Percentiles rank a stretch among this genome's conserved stretches.
Evolutionary conservation across 1,284 basidiomycete species (phyloP).

Genomic region (Salmacisia buchloeana): DNA sequence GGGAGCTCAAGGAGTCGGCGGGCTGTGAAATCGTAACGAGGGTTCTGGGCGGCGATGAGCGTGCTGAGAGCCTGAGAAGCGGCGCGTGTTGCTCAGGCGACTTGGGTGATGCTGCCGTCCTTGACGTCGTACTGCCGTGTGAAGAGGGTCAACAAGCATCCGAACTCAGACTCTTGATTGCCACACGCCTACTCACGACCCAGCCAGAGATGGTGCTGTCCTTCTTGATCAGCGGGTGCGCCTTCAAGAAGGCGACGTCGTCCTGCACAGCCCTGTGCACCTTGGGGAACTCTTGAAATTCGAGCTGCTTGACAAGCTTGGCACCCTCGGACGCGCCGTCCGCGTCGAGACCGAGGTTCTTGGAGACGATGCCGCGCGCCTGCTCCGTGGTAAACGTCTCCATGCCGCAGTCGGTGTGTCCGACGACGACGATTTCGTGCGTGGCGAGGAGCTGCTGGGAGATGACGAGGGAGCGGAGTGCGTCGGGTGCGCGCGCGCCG

Average conservation of each 20-base stretch:
- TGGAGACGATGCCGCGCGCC: conserved; percentile 11
- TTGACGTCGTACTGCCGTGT: background rate
- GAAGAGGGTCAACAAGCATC: background rate
- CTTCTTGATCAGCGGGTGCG: conserved; percentile 5
- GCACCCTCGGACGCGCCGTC: background rate
- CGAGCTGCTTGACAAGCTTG: background rate
- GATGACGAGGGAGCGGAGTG: conserved; percentile 13
- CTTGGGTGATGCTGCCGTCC: conserved; percentile 8
- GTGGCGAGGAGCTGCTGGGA: conserved; percentile 15
- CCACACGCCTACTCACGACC: conserved; percentile 3
- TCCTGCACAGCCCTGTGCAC: conserved; percentile 9
- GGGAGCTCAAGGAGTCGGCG: too few relatives aligned
- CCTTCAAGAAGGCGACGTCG: conserved; percentile 15
- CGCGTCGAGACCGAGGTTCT: background rate
- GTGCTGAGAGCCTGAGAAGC: background rate
- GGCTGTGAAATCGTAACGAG: too few relatives aligned
- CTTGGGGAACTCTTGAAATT: conserved; percentile 15
- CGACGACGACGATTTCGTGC: conserved; percentile 12
- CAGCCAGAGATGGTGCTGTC: conserved; percentile 3
- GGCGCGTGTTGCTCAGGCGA: background rate
- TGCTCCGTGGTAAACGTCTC: conserved; percentile 13
- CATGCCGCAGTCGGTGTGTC: conserved; percentile 14
- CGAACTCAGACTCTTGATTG: too few relatives aligned
- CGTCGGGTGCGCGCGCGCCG: conserved; percentile 14
- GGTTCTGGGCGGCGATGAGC: too few relatives aligned